A percentile compares a stretch with the other conserved stretches of the same genome.
Conservation (phyloP, 148 eudicot genomes). For the Pouteria glomerata region DNA sequence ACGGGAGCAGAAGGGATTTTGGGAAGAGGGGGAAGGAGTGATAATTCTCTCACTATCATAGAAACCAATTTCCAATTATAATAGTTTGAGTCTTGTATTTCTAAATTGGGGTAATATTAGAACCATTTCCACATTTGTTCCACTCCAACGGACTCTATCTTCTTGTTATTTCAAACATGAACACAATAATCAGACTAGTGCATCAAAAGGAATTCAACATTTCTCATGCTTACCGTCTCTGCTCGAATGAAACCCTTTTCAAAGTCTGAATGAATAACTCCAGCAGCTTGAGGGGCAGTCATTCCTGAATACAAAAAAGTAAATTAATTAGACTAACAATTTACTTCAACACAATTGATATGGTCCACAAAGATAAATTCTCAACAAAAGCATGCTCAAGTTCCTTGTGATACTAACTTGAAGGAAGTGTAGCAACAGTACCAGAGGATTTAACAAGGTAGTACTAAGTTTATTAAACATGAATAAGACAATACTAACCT, state of each 20-base stretch:
- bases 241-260: slow-evolving; percentile 98
- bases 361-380: background rate
- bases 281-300: slow-evolving; percentile 99
- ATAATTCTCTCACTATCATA: background rate
- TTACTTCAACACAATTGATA: slow-evolving; percentile 1
- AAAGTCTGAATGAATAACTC: slow-evolving; percentile 98
- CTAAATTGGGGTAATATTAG: background rate
- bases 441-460: background rate
- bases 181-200: background rate
- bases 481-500: slow-evolving; percentile 39
- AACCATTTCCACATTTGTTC: background rate
- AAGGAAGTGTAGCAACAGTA: slow-evolving; percentile 1
- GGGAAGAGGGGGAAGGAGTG: background rate
- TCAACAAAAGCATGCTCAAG: background rate
- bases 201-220: background rate
- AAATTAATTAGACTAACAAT: background rate
- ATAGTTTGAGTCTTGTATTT: background rate
- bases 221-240: slow-evolving; percentile 71
- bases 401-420: slow-evolving; percentile 9
- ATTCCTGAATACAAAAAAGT: slow-evolving; percentile 49
- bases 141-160: background rate
- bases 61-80: background rate
- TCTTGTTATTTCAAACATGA: too few species aligned
- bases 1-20: background rate
- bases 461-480: background rate